These are phyloP conservation scores for Ampelocalamus luodianensis DNA, from an alignment of 176 grass and related monocot genomes.

Conservation along the genomic window DNA sequence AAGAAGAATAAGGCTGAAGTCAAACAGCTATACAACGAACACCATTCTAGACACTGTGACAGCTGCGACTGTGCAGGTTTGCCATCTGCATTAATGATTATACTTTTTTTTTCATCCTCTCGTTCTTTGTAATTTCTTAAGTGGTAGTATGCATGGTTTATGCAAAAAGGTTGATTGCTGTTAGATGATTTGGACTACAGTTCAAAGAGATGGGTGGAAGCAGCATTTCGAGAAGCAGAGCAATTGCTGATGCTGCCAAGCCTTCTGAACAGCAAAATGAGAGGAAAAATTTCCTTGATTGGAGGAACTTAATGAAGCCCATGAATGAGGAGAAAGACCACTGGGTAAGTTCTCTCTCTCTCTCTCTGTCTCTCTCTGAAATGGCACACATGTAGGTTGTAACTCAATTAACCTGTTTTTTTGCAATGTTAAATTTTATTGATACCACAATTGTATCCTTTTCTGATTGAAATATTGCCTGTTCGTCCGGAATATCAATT, in stretches of 20 bases:
- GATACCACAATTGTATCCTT: neutral
- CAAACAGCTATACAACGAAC: constrained; percentile 91
- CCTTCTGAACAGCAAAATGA: constrained; percentile 72
- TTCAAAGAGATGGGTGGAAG: constrained; percentile 94
- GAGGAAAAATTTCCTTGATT: constrained; percentile 81
- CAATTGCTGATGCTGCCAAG: constrained; percentile 64
- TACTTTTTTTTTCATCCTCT: neutral
- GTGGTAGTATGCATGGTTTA: constrained; percentile 14
- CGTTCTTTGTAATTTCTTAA: constrained; percentile 24
- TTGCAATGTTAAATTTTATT: neutral
- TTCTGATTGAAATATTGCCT: constrained; percentile 8
- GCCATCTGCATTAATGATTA: constrained; percentile 22
- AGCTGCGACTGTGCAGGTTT: constrained; percentile 92
- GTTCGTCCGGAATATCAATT: constrained; percentile 18
- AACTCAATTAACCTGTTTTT: constrained; percentile 1
- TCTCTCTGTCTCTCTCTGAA: neutral
- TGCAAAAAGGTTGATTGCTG: constrained; percentile 19
- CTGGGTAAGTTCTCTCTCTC: constrained; percentile 63
- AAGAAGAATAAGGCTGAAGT: constrained; percentile 92
- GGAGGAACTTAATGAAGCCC: constrained; percentile 92
- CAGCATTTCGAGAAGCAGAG: constrained; percentile 62
- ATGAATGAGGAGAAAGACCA: constrained; percentile 94
- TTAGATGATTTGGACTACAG: constrained; percentile 43
- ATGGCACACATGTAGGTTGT: neutral
- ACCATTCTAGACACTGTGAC: constrained; percentile 95